Conservation (phyloP, 805 yeast genomes). For the Pichia cephalocereana region DNA sequence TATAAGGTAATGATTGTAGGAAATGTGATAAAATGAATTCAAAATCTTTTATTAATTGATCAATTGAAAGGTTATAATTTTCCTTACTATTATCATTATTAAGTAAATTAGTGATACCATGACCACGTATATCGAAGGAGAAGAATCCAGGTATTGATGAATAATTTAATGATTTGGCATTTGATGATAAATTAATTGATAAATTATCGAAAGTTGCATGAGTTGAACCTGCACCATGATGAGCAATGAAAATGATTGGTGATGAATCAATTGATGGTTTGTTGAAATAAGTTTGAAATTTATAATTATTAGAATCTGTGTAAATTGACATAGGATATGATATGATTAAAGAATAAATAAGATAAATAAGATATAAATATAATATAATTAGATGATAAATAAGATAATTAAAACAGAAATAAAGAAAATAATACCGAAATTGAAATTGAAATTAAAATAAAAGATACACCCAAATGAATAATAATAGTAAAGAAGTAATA, state of each 20-base stretch:
- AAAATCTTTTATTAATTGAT: conserved; percentile 51
- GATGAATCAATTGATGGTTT: conserved; percentile 32
- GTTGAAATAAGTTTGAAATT: conserved; percentile 48
- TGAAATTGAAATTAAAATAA: too few species aligned
- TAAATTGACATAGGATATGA: conserved; percentile 1
- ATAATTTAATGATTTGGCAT: conserved; percentile 19
- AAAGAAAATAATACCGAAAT: neutral
- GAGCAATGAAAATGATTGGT: conserved; percentile 59
- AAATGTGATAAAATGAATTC: conserved; percentile 36
- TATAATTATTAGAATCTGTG: conserved; percentile 16
- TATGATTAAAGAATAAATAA: neutral
- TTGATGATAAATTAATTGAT: conserved; percentile 26
- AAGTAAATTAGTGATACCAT: conserved; percentile 44
- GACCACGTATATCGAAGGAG: conserved; percentile 78
- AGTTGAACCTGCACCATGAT: conserved; percentile 95
- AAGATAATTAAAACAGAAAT: neutral
- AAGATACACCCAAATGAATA: too few species aligned
- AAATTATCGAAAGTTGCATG: conserved; percentile 66
- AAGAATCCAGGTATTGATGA: conserved; percentile 50
- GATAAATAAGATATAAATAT: neutral
- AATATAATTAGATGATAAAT: neutral
- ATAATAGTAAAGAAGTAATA: neutral
- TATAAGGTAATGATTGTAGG: conserved; percentile 11
- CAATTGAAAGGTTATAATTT: conserved; percentile 35
- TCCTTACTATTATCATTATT: conserved; percentile 8